phyloP scores from a whole-genome alignment of 306 rosid species.

The Rubus parviflorus region DNA sequence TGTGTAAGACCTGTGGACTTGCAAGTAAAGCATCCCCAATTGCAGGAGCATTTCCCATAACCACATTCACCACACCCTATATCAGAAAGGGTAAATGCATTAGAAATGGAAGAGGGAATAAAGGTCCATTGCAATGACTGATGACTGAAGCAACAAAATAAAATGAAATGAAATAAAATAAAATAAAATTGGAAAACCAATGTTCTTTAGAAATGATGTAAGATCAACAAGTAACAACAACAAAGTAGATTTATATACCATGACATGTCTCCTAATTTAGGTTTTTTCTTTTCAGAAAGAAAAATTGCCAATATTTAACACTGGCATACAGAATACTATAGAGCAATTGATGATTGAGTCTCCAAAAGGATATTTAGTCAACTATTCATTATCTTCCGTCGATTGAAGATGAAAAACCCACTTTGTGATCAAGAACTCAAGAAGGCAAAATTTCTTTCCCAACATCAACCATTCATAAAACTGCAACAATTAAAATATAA shows the following conservation, averaged over 20 bases:
- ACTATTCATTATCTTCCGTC: constrained; percentile 17
- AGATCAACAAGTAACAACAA: background rate
- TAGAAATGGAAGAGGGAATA: constrained; percentile 26
- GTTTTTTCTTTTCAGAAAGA: background rate
- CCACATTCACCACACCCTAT: constrained; percentile 92
- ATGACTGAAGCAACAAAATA: background rate
- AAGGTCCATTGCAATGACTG: background rate
- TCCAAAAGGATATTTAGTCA: constrained; percentile 17
- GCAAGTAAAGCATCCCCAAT: constrained; percentile 82
- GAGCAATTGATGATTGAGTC: constrained; percentile 14
- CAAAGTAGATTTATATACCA: background rate
- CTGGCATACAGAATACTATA: background rate
- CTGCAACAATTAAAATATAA: background rate
- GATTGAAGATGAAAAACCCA: constrained; percentile 12
- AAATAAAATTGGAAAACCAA: constrained; percentile 14
- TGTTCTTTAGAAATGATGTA: background rate
- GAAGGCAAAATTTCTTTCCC: background rate
- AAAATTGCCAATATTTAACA: background rate
- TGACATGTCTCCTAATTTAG: background rate
- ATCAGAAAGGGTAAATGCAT: constrained; percentile 25
- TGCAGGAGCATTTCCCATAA: constrained; percentile 90
- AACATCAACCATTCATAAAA: background rate
- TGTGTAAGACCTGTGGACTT: constrained; percentile 69
- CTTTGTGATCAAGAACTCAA: constrained; percentile 6
- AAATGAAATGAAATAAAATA: background rate